phyloP scores from a whole-genome alignment of 2,329 filamentous ascomycete species.

The Rhinocladiella similis region DNA sequence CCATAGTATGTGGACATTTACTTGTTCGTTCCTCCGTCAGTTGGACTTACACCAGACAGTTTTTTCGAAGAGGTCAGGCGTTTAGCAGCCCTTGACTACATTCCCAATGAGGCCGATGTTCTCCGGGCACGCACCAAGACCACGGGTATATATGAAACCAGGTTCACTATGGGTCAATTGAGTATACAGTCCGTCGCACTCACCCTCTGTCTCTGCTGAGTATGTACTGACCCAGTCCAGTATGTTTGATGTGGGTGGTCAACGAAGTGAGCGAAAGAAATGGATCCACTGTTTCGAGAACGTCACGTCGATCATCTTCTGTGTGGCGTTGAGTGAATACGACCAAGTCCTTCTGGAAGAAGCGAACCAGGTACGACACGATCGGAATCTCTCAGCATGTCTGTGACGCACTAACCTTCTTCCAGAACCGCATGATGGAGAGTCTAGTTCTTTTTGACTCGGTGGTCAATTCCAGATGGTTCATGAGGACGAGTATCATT shows the following conservation, averaged over 20 bases:
- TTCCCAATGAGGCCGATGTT: slow-evolving; percentile 92
- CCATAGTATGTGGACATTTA: slow-evolving; percentile 74
- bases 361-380: slow-evolving; percentile 78
- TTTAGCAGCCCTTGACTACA: slow-evolving; percentile 81
- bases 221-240: slow-evolving; percentile 51
- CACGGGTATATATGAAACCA: slow-evolving; percentile 97
- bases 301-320: slow-evolving; percentile 99
- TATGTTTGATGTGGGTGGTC: slow-evolving; percentile 99
- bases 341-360: slow-evolving; percentile 96
- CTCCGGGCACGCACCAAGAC: slow-evolving; percentile 95
- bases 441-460: slow-evolving; percentile 95
- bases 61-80: slow-evolving; percentile 93
- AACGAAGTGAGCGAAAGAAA: slow-evolving; percentile 97
- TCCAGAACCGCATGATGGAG: slow-evolving; percentile 98
- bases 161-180: slow-evolving; percentile 97
- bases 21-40: slow-evolving; percentile 20
- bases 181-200: slow-evolving; percentile 82
- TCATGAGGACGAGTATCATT: slow-evolving; percentile 98
- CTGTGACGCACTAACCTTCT: slow-evolving; percentile 12
- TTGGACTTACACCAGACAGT: slow-evolving; percentile 49
- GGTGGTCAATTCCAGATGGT: slow-evolving; percentile 98
- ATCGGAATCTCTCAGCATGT: background rate
- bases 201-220: slow-evolving; percentile 6
- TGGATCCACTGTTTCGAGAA: slow-evolving; percentile 99
- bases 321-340: slow-evolving; percentile 95